phyloP scores from a whole-genome alignment of 202 grass and related monocot genomes.

The Saccharum hybrid region DNA sequence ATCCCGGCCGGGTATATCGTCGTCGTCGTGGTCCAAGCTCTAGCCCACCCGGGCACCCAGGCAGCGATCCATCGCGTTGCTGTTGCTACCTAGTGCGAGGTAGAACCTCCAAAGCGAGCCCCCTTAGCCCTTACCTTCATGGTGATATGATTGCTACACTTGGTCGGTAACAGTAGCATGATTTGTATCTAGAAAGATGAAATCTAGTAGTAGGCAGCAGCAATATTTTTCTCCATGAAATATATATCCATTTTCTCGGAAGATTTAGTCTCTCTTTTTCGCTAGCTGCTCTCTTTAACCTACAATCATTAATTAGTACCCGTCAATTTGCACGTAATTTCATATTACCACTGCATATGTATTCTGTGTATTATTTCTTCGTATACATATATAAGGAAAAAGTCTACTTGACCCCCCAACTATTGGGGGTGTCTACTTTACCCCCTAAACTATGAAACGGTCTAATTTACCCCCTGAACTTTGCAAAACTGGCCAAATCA shows the following conservation, averaged over 20 bases:
- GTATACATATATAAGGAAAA: no score
- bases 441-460: no score
- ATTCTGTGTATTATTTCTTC: no score
- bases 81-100: constrained; percentile 27
- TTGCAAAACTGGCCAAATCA: no score
- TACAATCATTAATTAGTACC: no score
- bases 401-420: no score
- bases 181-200: background rate
- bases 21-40: background rate
- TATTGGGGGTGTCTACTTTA: no score
- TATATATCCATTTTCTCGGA: background rate
- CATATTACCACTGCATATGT: background rate
- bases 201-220: background rate
- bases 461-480: no score
- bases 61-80: constrained; percentile 22
- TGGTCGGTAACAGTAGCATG: background rate
- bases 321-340: background rate
- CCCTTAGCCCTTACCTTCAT: background rate
- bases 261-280: no score
- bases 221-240: background rate
- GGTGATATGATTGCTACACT: constrained; percentile 1
- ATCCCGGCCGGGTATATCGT: background rate
- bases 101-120: constrained; percentile 8
- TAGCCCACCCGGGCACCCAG: constrained; percentile 41
- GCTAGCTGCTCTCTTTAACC: no score